A percentile compares a stretch with the other conserved stretches of the same genome.
Conservation (phyloP, 208 protist species). For the Endotrypanum monterogeii region DNA sequence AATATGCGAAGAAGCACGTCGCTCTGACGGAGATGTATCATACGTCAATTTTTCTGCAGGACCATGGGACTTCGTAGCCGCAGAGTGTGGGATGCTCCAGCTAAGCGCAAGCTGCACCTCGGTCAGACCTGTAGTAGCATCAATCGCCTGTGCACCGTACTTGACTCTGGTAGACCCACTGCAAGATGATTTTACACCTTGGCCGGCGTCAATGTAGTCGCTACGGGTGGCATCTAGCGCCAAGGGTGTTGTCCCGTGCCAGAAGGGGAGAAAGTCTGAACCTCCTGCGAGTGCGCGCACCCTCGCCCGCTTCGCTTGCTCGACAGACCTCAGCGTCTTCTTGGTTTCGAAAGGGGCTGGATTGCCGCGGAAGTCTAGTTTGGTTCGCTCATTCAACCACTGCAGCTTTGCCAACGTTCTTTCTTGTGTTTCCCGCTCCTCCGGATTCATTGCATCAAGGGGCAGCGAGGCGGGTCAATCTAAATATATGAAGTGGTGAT, state of each 20-base stretch:
- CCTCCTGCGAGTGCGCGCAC: slow-evolving; percentile 42
- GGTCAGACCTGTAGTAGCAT: slow-evolving; percentile 57
- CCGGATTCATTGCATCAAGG: slow-evolving; percentile 21
- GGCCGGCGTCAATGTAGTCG: slow-evolving; percentile 45
- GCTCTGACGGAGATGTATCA: background rate
- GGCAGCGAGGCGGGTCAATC: background rate
- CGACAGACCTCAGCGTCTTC: slow-evolving; percentile 71
- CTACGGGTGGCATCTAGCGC: slow-evolving; percentile 55
- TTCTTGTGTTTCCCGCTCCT: slow-evolving; percentile 50
- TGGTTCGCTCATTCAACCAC: slow-evolving; percentile 74
- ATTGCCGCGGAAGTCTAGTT: slow-evolving; percentile 83
- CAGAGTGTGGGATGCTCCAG: slow-evolving; percentile 52
- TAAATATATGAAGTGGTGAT: background rate
- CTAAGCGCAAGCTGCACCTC: slow-evolving; percentile 73
- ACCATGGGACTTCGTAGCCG: background rate
- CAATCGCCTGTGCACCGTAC: slow-evolving; percentile 48
- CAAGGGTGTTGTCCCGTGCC: slow-evolving; percentile 44
- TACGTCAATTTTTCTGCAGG: background rate
- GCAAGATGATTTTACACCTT: slow-evolving; percentile 32
- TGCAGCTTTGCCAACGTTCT: slow-evolving; percentile 69
- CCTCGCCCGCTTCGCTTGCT: slow-evolving; percentile 33
- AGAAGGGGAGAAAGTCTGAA: slow-evolving; percentile 69
- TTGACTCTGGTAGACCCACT: background rate
- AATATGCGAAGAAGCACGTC: slow-evolving; percentile 23
- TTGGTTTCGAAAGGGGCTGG: slow-evolving; percentile 62